Percentiles rank a stretch among this genome's conserved stretches.
These are phyloP conservation scores for Boletus pseudo-olivaceus DNA, from an alignment of 768 basidiomycete genomes.

Conservation along the genomic window DNA sequence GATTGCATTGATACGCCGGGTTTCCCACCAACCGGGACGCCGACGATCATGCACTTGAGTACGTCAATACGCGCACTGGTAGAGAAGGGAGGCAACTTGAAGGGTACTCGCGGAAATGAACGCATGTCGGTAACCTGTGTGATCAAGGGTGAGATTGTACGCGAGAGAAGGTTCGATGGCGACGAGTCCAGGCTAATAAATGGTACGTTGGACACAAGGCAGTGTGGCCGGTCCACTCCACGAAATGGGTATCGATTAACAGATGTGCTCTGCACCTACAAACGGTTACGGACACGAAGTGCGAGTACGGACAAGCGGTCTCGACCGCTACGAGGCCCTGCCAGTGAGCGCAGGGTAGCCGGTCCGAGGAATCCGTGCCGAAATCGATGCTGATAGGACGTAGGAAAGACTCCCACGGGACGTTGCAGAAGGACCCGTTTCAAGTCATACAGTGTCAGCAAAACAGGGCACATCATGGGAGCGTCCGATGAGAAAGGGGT, in stretches of 20 bases:
- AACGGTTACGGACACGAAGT: too few species aligned
- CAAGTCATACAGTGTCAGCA: neutral
- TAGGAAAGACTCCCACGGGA: constrained; percentile 6
- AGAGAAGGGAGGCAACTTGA: neutral
- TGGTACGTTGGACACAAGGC: neutral
- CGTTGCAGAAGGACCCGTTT: too few species aligned
- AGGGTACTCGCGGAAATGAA: constrained; percentile 24
- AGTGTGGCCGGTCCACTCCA: neutral
- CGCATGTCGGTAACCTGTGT: constrained; percentile 2
- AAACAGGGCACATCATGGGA: neutral
- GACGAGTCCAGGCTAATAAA: neutral
- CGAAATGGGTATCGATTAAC: neutral
- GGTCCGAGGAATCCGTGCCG: constrained; percentile 1
- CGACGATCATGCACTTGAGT: neutral
- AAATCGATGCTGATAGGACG: neutral
- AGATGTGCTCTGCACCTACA: neutral
- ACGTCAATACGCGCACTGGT: constrained; percentile 16
- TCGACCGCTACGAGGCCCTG: neutral
- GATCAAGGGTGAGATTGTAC: constrained; percentile 16
- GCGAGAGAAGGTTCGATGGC: constrained; percentile 9
- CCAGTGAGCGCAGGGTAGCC: neutral
- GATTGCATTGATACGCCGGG: constrained; percentile 1
- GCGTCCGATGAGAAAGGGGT: too few species aligned
- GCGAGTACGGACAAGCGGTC: neutral
- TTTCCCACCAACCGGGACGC: constrained; percentile 5